Evolutionary conservation across 148 eudicot genomes (phyloP), one percentile per base, ranked within the genome.

Genomic region (Silene uniflora): DNA sequence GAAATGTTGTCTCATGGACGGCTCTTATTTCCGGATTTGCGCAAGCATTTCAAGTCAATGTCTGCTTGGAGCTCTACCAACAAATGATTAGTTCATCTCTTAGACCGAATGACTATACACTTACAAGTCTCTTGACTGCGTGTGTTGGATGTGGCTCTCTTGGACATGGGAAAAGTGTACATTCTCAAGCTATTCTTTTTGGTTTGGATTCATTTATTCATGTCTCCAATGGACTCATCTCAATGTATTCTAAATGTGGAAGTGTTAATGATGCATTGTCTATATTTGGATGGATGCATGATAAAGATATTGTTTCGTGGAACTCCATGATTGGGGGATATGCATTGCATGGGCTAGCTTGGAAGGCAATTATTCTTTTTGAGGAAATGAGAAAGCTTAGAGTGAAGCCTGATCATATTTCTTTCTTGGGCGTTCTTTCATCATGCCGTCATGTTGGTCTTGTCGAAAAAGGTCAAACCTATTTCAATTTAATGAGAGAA

Each of bases 201-300:
- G 86, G 86, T 56, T 71, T 78, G 71, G 83, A 77, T 73, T 77
- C 79, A 6, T 79, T 73, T 70, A 13, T 84, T 42, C 85, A 78
- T 74, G 77, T 84, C 60, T 76, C 79, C 16, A 87, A 87, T 76
- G 84, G 84, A 19, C 85, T 87, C 63, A 63, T 84, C 47, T 87
- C 89, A 58, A 84, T 84, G 84, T 82, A 87, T 62, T 82, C 83
- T 79, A 87, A 87, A 80, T 84, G 87, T 59, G 87, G 89, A 52
- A 58, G 81, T 62, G 75, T 84, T 47, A 19, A 27, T 25, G 83
- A 78, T 73, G 89, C 83, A 18, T 73, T 74, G 44, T 78, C 11
- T 25, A 54, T 87, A 16, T 85, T 83, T 74, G 72, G 67, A 60
- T 49, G n/a, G 16, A 78, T 83, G 78, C 67, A 21, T 39, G 27